Conservation (phyloP, 768 basidiomycete genomes). For the Pleurotus sapidus region DNA sequence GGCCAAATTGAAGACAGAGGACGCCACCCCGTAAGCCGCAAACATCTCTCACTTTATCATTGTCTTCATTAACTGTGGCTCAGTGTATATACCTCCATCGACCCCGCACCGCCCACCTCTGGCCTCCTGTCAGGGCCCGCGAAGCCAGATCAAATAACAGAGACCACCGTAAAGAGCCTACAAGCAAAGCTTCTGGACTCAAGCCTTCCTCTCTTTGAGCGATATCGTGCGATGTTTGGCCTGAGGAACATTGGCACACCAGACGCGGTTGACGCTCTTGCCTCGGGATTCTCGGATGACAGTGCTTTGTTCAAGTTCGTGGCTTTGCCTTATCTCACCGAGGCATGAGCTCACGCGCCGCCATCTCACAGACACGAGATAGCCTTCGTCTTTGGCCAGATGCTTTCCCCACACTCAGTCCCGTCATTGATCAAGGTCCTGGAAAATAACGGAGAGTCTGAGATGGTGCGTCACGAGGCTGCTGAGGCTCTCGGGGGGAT, state of each 20-base stretch:
- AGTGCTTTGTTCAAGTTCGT: constrained; percentile 89
- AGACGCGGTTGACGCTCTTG: constrained; percentile 86
- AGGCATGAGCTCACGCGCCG: background rate
- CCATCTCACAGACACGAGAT: constrained; percentile 78
- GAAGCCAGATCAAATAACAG: constrained; percentile 47
- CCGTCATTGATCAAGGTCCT: constrained; percentile 81
- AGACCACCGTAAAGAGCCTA: constrained; percentile 49
- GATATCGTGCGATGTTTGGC: constrained; percentile 98
- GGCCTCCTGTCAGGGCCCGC: constrained; percentile 53
- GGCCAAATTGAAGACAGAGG: constrained; percentile 24
- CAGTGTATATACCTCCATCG: constrained; percentile 79
- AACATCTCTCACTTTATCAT: background rate
- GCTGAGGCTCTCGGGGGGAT: constrained; percentile 99
- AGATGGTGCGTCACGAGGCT: constrained; percentile 98
- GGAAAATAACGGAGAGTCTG: constrained; percentile 68
- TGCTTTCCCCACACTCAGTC: constrained; percentile 85
- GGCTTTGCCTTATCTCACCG: background rate
- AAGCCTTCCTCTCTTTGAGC: constrained; percentile 74
- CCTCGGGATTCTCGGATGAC: constrained; percentile 84
- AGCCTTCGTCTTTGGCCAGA: constrained; percentile 96
- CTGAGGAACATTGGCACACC: constrained; percentile 89
- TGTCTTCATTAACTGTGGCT: constrained; percentile 1
- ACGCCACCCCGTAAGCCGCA: constrained; percentile 31
- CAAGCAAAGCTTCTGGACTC: constrained; percentile 63
- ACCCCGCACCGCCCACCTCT: constrained; percentile 84